Conservation (phyloP, 2,329 filamentous ascomycete species). For the Paecilomyces dactylethromorphus region DNA sequence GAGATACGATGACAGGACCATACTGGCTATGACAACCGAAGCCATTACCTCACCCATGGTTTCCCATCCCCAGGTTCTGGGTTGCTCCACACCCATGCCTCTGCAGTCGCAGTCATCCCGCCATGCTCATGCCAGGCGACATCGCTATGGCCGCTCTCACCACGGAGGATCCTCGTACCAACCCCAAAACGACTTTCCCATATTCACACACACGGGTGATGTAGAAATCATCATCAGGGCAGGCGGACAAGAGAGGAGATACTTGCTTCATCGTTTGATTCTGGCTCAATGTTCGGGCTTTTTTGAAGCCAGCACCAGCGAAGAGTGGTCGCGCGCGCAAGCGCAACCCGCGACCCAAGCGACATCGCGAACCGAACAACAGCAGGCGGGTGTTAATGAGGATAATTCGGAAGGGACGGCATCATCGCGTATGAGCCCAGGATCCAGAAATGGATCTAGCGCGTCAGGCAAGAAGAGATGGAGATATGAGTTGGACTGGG, state of each 20-base stretch:
- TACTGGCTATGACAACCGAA: not conserved
- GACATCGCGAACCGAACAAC: conserved; percentile 42
- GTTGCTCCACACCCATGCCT: conserved; percentile 51
- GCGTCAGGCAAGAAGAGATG: conserved; percentile 56
- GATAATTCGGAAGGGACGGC: conserved; percentile 29
- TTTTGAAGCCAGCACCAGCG: conserved; percentile 73
- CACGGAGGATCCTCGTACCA: conserved; percentile 63
- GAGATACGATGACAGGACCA: not conserved
- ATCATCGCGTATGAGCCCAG: conserved; percentile 30
- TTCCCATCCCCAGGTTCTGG: conserved; percentile 40
- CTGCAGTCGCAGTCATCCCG: conserved; percentile 61
- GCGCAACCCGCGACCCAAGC: conserved; percentile 18
- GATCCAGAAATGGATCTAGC: conserved; percentile 33
- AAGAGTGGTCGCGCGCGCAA: conserved; percentile 60
- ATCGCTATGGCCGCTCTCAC: conserved; percentile 76
- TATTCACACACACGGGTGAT: conserved; percentile 85
- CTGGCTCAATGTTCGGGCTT: conserved; percentile 87
- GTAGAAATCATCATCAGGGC: conserved; percentile 78
- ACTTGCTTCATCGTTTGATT: conserved; percentile 81
- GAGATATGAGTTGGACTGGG: conserved; percentile 82
- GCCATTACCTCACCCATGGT: conserved; percentile 21
- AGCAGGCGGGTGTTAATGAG: conserved; percentile 29
- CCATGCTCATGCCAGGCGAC: conserved; percentile 54
- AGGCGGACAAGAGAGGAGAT: conserved; percentile 67
- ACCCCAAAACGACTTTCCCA: conserved; percentile 83